A percentile compares a stretch with the other conserved stretches of the same genome.
These are phyloP conservation scores for Gastrodia elata DNA, from an alignment of 106 monocot genomes.

Conservation along the genomic window DNA sequence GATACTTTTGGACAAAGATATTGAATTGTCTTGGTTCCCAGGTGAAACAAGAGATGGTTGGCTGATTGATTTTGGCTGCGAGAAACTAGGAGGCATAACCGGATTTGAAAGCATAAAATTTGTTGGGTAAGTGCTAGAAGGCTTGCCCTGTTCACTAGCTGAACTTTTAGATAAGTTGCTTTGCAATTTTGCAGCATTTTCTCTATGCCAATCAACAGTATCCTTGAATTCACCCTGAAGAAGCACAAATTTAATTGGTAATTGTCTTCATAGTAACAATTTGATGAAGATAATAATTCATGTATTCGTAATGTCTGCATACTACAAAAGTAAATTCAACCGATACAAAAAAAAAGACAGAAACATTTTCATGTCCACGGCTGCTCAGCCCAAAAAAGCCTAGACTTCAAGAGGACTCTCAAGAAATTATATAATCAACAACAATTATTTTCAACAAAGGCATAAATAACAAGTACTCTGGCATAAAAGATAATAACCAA, in stretches of 20 bases:
- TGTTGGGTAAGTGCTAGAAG: neutral
- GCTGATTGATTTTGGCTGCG: neutral
- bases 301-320: neutral
- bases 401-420: neutral
- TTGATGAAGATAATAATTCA: neutral
- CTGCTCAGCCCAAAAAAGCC: neutral
- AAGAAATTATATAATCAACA: neutral
- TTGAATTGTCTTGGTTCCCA: neutral
- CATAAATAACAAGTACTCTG: neutral
- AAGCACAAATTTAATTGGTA: neutral
- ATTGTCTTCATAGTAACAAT: neutral
- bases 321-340: too few species aligned
- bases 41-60: conserved; percentile 2
- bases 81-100: conserved; percentile 4
- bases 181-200: conserved; percentile 38
- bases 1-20: neutral
- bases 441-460: neutral
- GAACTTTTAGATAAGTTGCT: conserved; percentile 5
- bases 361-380: too few species aligned
- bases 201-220: conserved; percentile 81
- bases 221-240: conserved; percentile 91
- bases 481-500: neutral
- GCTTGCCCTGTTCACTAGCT: conserved; percentile 20
- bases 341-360: too few species aligned
- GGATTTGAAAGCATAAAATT: neutral